A percentile compares a stretch with the other conserved stretches of the same genome.
These are phyloP conservation scores for Beauveria sp. DNA, from an alignment of 2,329 filamentous ascomycete genomes.

Conservation along the genomic window DNA sequence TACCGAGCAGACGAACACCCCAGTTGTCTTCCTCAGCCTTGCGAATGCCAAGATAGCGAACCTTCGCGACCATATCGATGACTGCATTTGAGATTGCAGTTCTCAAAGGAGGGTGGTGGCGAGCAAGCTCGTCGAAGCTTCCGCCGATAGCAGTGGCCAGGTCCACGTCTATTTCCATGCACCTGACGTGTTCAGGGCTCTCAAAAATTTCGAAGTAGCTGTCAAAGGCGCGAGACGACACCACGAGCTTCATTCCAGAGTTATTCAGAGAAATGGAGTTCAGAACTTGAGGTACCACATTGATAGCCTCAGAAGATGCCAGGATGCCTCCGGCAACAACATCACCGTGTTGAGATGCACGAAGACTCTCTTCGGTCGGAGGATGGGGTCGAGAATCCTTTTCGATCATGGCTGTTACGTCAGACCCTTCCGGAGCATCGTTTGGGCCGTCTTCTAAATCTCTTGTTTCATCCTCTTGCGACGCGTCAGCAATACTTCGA, in stretches of 20 bases:
- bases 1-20: conserved; percentile 71
- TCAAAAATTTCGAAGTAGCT: conserved; percentile 96
- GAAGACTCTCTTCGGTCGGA: conserved; percentile 42
- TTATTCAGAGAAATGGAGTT: conserved; percentile 92
- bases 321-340: conserved; percentile 65
- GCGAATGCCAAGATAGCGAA: conserved; percentile 64
- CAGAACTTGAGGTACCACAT: conserved; percentile 77
- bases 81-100: conserved; percentile 76
- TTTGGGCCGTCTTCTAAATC: conserved; percentile 25
- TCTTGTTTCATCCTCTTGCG: background rate
- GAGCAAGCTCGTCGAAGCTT: conserved; percentile 87
- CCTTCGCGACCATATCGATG: conserved; percentile 78
- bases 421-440: conserved; percentile 32
- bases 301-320: conserved; percentile 82
- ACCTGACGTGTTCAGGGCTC: conserved; percentile 79
- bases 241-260: conserved; percentile 78
- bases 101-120: conserved; percentile 83
- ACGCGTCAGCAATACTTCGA: conserved; percentile 29
- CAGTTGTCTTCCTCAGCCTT: conserved; percentile 63
- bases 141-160: conserved; percentile 68
- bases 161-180: conserved; percentile 64
- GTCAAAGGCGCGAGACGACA: conserved; percentile 72
- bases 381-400: conserved; percentile 42
- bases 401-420: conserved; percentile 29
- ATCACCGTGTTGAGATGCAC: conserved; percentile 30